phyloP scores from a whole-genome alignment of 2,329 filamentous ascomycete species.

The Monosporascus sp. region DNA sequence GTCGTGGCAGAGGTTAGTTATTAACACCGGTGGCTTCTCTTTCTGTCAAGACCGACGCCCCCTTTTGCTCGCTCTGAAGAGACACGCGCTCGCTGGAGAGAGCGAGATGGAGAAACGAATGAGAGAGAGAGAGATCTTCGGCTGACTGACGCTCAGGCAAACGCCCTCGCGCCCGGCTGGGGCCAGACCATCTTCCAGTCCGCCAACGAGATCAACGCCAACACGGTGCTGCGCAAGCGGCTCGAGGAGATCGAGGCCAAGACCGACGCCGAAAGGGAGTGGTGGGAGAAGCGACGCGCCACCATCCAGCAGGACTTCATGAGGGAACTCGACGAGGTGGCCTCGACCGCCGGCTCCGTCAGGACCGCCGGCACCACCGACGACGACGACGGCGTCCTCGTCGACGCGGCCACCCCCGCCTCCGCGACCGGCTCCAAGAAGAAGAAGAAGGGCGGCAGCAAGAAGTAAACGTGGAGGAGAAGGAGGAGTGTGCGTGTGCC shows the following conservation, averaged over 20 bases:
- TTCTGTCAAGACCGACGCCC: too few relatives aligned
- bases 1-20: constrained; percentile 78
- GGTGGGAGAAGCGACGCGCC: constrained; percentile 84
- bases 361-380: constrained; percentile 67
- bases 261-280: constrained; percentile 70
- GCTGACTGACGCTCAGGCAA: constrained; percentile 57
- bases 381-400: constrained; percentile 73
- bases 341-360: constrained; percentile 41
- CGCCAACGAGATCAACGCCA: constrained; percentile 91
- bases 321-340: constrained; percentile 71
- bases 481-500: background rate
- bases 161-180: constrained; percentile 84
- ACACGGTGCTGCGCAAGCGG: constrained; percentile 68
- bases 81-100: too few relatives aligned
- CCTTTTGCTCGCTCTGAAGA: too few relatives aligned
- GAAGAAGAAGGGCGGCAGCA: constrained; percentile 61
- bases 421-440: constrained; percentile 26
- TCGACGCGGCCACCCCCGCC: constrained; percentile 51
- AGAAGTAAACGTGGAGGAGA: constrained; percentile 44
- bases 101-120: too few relatives aligned
- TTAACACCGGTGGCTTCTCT: background rate
- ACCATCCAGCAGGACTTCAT: constrained; percentile 73
- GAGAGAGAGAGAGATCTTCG: too few relatives aligned
- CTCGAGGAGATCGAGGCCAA: constrained; percentile 73
- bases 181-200: constrained; percentile 95